Evolutionary conservation across 345 rosid species (phyloP).

Genomic region (Eucalyptus marginata): DNA sequence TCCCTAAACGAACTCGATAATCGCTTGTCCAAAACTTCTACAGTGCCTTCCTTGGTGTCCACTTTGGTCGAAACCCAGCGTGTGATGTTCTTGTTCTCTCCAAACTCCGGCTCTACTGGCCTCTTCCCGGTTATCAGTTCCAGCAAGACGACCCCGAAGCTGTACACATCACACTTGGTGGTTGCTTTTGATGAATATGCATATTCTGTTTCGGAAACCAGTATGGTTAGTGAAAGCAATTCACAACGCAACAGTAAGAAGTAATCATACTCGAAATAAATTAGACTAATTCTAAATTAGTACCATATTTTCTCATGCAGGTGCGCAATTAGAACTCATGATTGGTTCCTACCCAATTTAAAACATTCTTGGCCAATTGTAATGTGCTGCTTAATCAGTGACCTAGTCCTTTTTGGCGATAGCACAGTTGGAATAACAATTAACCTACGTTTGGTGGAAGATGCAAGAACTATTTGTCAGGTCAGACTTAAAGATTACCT

Average conservation of each 20-base stretch:
- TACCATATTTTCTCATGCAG: neutral
- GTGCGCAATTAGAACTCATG: neutral
- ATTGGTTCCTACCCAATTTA: neutral
- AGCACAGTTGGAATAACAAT: neutral
- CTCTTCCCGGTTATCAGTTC: conserved; percentile 84
- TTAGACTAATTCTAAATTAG: neutral
- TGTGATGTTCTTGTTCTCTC: conserved; percentile 77
- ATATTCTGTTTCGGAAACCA: conserved; percentile 42
- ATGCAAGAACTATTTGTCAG: neutral
- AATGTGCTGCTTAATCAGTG: neutral
- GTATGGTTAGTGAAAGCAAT: neutral
- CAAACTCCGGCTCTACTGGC: conserved; percentile 63
- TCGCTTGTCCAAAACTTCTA: conserved; percentile 57
- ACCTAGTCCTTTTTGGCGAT: neutral
- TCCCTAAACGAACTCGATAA: conserved; percentile 51
- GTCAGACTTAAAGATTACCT: conserved; percentile 17
- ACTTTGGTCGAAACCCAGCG: conserved; percentile 67
- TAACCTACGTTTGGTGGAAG: neutral
- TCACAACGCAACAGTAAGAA: neutral
- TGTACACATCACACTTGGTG: conserved; percentile 85
- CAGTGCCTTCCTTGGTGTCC: conserved; percentile 62
- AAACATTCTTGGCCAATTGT: neutral
- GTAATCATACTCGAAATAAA: neutral
- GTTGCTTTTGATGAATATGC: conserved; percentile 83
- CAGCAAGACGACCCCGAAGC: conserved; percentile 87